These are phyloP conservation scores for Fusarium haematococcum DNA, from an alignment of 2,329 filamentous ascomycete genomes.

Conservation along the genomic window DNA sequence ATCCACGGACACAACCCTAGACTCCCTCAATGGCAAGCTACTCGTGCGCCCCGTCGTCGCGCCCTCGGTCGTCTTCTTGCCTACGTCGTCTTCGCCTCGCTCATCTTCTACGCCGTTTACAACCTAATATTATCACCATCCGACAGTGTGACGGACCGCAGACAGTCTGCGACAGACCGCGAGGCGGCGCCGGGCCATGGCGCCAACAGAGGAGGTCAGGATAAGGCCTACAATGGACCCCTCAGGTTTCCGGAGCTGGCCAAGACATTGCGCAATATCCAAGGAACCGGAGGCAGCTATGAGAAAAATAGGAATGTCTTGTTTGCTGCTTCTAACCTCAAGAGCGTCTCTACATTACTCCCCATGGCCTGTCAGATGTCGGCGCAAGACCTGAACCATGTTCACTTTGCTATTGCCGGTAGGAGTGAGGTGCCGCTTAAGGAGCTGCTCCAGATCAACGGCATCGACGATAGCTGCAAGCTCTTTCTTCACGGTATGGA, in stretches of 20 bases:
- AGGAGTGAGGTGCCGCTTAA: constrained; percentile 76
- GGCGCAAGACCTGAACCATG: constrained; percentile 72
- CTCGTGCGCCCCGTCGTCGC: constrained; percentile 62
- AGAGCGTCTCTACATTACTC: constrained; percentile 78
- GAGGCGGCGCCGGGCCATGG: background rate
- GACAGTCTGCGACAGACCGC: constrained; percentile 11
- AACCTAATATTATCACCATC: constrained; percentile 58
- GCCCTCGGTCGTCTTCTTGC: constrained; percentile 64
- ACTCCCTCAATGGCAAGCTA: constrained; percentile 54
- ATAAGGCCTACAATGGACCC: constrained; percentile 73
- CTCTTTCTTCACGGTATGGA: constrained; percentile 68
- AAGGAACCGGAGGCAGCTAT: constrained; percentile 63
- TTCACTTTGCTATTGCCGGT: constrained; percentile 86
- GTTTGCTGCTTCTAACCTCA: constrained; percentile 81
- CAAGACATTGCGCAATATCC: constrained; percentile 70
- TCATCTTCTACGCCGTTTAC: constrained; percentile 64
- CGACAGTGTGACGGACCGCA: constrained; percentile 10
- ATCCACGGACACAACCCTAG: constrained; percentile 42
- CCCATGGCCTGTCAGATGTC: constrained; percentile 92
- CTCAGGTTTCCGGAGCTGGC: constrained; percentile 77
- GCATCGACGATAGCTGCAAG: constrained; percentile 77
- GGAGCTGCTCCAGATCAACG: constrained; percentile 81
- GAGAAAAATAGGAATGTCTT: constrained; percentile 76
- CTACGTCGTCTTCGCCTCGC: constrained; percentile 58
- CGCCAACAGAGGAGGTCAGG: constrained; percentile 29